Evolutionary conservation across 306 rosid genomes (phyloP).

Genomic region (Myrica gale): DNA sequence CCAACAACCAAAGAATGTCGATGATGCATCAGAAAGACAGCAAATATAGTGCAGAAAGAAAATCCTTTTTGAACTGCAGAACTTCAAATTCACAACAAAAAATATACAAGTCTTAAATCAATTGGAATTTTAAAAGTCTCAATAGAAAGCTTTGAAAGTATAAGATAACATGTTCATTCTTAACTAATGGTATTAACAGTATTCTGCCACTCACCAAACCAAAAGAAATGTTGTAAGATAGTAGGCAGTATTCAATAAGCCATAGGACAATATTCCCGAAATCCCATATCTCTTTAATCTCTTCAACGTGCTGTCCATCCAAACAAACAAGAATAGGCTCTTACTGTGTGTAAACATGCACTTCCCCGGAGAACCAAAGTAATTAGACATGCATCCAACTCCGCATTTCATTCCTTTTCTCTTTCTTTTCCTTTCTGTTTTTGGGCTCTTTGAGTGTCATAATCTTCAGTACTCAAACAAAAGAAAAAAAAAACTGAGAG

Average conservation of each 20-base stretch:
- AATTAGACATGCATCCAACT: constrained; percentile 14
- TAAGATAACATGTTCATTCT: too few relatives aligned
- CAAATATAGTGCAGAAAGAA: neutral
- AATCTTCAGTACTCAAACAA: neutral
- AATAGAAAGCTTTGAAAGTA: too few relatives aligned
- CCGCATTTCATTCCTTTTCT: neutral
- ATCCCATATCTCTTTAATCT: constrained; percentile 72
- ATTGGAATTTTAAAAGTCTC: too few relatives aligned
- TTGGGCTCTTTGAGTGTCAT: neutral
- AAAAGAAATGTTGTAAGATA: constrained; percentile 74
- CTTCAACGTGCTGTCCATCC: constrained; percentile 52
- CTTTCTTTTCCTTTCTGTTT: neutral
- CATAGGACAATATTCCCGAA: constrained; percentile 81
- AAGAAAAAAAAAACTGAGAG: neutral
- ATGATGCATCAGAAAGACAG: neutral
- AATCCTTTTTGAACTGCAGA: neutral
- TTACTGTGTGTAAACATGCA: constrained; percentile 8
- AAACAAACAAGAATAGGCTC: constrained; percentile 29
- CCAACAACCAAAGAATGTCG: too few relatives aligned
- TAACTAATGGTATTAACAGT: neutral
- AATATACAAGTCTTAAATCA: too few relatives aligned
- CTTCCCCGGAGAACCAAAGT: constrained; percentile 15
- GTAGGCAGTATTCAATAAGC: constrained; percentile 81
- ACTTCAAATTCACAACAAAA: too few relatives aligned
- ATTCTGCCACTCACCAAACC: constrained; percentile 62